A percentile compares a stretch with the other conserved stretches of the same genome.
Evolutionary conservation across 768 basidiomycete species (phyloP).

Genomic region (Floccularia luteovirens): DNA sequence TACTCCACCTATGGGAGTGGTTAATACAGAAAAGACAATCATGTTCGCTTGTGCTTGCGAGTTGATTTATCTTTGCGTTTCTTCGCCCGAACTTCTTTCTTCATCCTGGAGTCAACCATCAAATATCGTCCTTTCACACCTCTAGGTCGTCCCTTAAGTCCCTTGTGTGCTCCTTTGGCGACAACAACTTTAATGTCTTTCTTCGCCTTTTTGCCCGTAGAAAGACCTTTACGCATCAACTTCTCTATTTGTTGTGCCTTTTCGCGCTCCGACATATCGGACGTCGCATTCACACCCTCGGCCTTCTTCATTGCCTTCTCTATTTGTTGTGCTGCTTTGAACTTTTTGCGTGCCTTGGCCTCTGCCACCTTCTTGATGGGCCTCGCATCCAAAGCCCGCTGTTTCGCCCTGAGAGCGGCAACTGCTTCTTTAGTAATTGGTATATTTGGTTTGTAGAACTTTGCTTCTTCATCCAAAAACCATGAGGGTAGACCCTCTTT

Average conservation of each 20-base stretch:
- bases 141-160: slow-evolving; percentile 87
- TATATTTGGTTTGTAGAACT: slow-evolving; percentile 88
- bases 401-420: slow-evolving; percentile 74
- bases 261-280: slow-evolving; percentile 90
- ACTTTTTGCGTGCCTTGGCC: slow-evolving; percentile 95
- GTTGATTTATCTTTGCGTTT: slow-evolving; percentile 73
- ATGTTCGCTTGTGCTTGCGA: slow-evolving; percentile 41
- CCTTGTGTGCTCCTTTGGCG: slow-evolving; percentile 85
- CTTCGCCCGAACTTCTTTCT: slow-evolving; percentile 87
- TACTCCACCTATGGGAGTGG: neutral
- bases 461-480: slow-evolving; percentile 96
- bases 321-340: slow-evolving; percentile 75
- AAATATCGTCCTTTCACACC: slow-evolving; percentile 93
- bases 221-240: slow-evolving; percentile 75
- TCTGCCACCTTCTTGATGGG: slow-evolving; percentile 99
- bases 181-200: slow-evolving; percentile 85
- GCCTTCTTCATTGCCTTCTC: slow-evolving; percentile 96
- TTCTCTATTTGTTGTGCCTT: slow-evolving; percentile 93
- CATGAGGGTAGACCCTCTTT: slow-evolving; percentile 91
- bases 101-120: slow-evolving; percentile 93
- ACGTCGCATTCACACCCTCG: slow-evolving; percentile 81
- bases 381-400: slow-evolving; percentile 89
- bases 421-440: slow-evolving; percentile 98
- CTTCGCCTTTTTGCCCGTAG: slow-evolving; percentile 57
- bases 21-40: neutral